phyloP scores from a whole-genome alignment of 345 rosid genomes.

The Pugionium cornutum region DNA sequence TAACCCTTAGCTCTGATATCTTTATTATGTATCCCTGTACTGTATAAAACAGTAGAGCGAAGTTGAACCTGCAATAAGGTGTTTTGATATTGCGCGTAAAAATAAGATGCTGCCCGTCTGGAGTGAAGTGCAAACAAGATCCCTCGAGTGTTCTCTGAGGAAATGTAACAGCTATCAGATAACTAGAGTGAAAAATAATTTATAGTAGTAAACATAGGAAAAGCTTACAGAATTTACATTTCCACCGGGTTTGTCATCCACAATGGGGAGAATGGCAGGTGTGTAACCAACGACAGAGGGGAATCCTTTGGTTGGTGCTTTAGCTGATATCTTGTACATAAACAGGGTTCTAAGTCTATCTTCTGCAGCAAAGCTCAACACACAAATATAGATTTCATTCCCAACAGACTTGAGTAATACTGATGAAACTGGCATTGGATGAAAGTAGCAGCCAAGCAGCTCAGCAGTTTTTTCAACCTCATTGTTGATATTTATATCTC shows the following conservation, averaged over 20 bases:
- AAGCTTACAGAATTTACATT: constrained; percentile 42
- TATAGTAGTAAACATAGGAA: constrained; percentile 9
- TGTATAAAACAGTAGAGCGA: constrained; percentile 3
- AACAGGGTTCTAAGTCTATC: constrained; percentile 55
- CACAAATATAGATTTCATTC: constrained; percentile 60
- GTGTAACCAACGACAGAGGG: constrained; percentile 79
- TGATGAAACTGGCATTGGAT: constrained; percentile 60
- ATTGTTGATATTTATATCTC: constrained; percentile 44
- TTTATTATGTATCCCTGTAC: constrained; percentile 2
- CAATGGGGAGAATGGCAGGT: constrained; percentile 48
- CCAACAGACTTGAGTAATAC: constrained; percentile 53
- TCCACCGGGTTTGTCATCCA: constrained; percentile 46
- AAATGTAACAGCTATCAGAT: constrained; percentile 28
- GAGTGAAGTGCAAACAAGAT: constrained; percentile 63
- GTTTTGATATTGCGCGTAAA: constrained; percentile 62
- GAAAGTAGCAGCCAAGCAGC: constrained; percentile 78
- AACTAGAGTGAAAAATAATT: constrained; percentile 9
- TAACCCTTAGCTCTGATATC: constrained; percentile 22
- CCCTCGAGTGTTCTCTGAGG: constrained; percentile 58
- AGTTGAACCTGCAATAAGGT: constrained; percentile 81
- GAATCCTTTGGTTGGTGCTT: constrained; percentile 55
- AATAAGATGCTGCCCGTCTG: constrained; percentile 66
- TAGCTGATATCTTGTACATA: constrained; percentile 58
- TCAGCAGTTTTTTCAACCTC: constrained; percentile 52
- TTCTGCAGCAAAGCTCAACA: constrained; percentile 52